A percentile compares a stretch with the other conserved stretches of the same genome.
These are phyloP conservation scores for Penicillium sp. DNA, from an alignment of 2,329 filamentous ascomycete species.

Conservation along the genomic window DNA sequence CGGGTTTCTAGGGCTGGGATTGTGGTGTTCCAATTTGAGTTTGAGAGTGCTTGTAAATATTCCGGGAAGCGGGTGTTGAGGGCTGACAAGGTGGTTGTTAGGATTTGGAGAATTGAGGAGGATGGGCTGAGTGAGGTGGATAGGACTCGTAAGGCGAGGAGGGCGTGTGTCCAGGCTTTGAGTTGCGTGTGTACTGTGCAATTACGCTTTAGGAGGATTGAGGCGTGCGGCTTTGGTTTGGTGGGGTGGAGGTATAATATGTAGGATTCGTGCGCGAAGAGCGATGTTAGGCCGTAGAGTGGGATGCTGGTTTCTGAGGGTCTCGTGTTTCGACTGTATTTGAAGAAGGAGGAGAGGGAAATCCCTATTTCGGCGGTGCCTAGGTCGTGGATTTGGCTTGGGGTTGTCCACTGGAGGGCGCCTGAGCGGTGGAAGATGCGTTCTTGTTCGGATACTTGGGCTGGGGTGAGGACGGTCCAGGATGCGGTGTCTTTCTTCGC, in stretches of 20 bases:
- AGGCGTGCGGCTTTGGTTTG: conserved; percentile 36
- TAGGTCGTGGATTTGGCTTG: conserved; percentile 25
- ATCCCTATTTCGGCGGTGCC: conserved; percentile 58
- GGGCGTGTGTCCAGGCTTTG: conserved; percentile 62
- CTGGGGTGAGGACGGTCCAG: conserved; percentile 53
- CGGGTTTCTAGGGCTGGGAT: background rate
- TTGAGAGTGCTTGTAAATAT: background rate
- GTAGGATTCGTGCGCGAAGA: conserved; percentile 56
- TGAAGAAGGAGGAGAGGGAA: conserved; percentile 37
- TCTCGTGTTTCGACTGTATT: conserved; percentile 12
- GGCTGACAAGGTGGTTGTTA: background rate
- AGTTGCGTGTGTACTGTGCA: conserved; percentile 53
- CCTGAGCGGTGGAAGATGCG: conserved; percentile 62
- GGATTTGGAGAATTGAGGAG: background rate
- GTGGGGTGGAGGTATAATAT: conserved; percentile 55
- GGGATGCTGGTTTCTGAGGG: conserved; percentile 33
- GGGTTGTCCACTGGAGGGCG: conserved; percentile 56
- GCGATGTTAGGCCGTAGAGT: conserved; percentile 49
- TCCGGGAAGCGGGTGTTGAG: background rate
- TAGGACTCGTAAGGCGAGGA: conserved; percentile 45
- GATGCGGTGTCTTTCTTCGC: background rate
- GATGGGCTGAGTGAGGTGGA: background rate
- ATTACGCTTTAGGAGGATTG: conserved; percentile 64
- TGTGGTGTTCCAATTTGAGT: background rate
- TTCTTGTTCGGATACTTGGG: conserved; percentile 61